Evolutionary conservation across 192 early-diverging fungal species (phyloP), one percentile per base, ranked within the genome.

Genomic region (Podila epicladia): DNA sequence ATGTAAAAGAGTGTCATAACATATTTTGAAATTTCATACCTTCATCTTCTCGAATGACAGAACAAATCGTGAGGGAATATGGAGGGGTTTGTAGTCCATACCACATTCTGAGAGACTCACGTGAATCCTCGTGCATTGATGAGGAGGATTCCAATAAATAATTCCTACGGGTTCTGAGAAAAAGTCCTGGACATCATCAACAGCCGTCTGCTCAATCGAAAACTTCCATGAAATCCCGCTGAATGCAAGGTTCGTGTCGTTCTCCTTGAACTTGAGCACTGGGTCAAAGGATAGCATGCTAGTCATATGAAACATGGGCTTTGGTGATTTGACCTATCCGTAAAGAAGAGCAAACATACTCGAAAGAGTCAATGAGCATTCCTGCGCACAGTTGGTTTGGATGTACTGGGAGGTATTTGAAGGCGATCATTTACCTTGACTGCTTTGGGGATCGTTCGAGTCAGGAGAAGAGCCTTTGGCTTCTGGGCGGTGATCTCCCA

Each of bases 271-370:
- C 45, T 88, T 86, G 8, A 88, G 22, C 22, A 84, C 80, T 15
- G 84, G 76, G 37, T 90, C 87, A 58, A 75, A 85, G 1, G 76
- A 84, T 0, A 90, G 74, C 32, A 82, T 61, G 20, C 89, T 88
- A 20, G 88, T 85, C 51, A 91, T 55, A 58, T 89, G 87, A 15
- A 92, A 74, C 91, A 91, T 92, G 9, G 91, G 85, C 50, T 72
- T 78, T 3, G 82, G 71, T 60, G 84, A 67, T 70, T 82, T 89
- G n/a, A 84, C 58, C 86, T 89, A 59, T 58, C 53, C 24, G n/a
- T 5, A 24, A 19, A 24, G 22, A 22, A 53, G 38, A 32, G 20
- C 13, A 51, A 60, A 20, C 22, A 12, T 55, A 26, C 11, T 17
- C 24, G 1, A 55, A 2, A 2, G 24, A 26, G 53, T 24, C 2